A percentile compares a stretch with the other conserved stretches of the same genome.
Evolutionary conservation across 345 rosid genomes (phyloP).

Genomic region (Punica granatum): DNA sequence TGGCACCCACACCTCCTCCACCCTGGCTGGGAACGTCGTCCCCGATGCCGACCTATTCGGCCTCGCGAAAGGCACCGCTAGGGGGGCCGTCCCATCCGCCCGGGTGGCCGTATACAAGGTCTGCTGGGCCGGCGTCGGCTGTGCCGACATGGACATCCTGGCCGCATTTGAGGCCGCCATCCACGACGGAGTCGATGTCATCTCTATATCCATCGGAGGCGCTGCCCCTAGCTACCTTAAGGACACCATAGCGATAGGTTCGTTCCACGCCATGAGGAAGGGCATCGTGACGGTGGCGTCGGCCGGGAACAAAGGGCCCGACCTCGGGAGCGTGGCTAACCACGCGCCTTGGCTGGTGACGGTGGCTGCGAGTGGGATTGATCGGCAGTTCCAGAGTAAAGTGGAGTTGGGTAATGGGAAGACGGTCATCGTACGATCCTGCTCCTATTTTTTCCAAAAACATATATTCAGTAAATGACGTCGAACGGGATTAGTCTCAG

Average conservation of each 20-base stretch:
- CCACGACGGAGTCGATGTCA: constrained; percentile 67
- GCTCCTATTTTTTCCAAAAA: not conserved
- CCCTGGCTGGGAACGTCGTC: constrained; percentile 52
- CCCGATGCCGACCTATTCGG: constrained; percentile 54
- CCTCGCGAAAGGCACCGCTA: constrained; percentile 59
- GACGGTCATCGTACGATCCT: constrained; percentile 34
- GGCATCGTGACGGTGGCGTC: constrained; percentile 80
- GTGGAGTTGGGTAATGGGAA: constrained; percentile 61
- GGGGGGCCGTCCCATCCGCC: constrained; percentile 79
- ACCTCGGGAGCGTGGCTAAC: constrained; percentile 37
- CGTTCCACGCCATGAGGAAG: constrained; percentile 73
- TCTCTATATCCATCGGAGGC: constrained; percentile 78
- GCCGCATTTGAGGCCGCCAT: constrained; percentile 80
- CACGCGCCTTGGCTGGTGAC: constrained; percentile 89
- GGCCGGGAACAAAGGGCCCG: constrained; percentile 77
- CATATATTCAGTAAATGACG: too few relatives aligned
- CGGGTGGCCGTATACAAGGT: constrained; percentile 78
- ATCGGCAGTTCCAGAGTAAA: constrained; percentile 59
- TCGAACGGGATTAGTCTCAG: too few relatives aligned
- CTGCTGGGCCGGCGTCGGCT: constrained; percentile 68
- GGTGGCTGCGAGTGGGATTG: constrained; percentile 78
- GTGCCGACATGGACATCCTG: constrained; percentile 80
- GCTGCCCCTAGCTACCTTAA: constrained; percentile 18
- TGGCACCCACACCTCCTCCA: constrained; percentile 89
- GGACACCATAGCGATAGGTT: constrained; percentile 60